Evolutionary conservation across 352 stramenopile species (phyloP).

Genomic region (Phytophthora pisi): DNA sequence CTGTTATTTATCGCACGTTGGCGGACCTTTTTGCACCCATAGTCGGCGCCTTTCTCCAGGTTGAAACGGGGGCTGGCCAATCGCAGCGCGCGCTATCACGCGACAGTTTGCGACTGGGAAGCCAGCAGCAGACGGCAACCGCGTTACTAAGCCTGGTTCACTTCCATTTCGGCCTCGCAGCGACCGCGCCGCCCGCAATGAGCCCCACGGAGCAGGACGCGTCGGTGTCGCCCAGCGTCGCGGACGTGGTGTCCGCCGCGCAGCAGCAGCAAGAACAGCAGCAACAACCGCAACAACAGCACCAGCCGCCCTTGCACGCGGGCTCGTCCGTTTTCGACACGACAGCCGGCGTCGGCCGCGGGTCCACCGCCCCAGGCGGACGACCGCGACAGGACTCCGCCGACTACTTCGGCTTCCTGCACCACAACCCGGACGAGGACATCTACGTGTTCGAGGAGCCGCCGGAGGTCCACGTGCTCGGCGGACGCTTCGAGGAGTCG

Average conservation of each 20-base stretch:
- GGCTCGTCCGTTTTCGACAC: conserved; percentile 54
- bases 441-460: conserved; percentile 81
- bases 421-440: conserved; percentile 63
- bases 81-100: conserved; percentile 5
- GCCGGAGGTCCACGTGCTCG: conserved; percentile 61
- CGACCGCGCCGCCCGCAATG: conserved; percentile 8
- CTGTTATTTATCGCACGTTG: conserved; percentile 12
- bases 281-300: neutral
- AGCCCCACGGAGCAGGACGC: conserved; percentile 30
- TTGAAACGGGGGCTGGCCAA: conserved; percentile 17
- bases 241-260: conserved; percentile 23
- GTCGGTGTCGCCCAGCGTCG: conserved; percentile 14
- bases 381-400: conserved; percentile 31
- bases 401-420: conserved; percentile 57
- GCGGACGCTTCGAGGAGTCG: conserved; percentile 72
- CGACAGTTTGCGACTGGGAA: conserved; percentile 22
- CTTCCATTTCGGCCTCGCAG: conserved; percentile 17
- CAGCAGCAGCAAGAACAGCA: conserved; percentile 23
- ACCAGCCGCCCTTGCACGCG: conserved; percentile 6
- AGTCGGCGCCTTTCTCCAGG: conserved; percentile 7
- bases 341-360: conserved; percentile 36
- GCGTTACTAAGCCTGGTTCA: conserved; percentile 19
- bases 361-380: conserved; percentile 14
- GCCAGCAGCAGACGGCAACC: conserved; percentile 30
- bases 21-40: conserved; percentile 27